Evolutionary conservation across 2,329 filamentous ascomycete genomes (phyloP), one percentile per base, ranked within the genome.

Genomic region (Lasiodiplodia hormozganensis): DNA sequence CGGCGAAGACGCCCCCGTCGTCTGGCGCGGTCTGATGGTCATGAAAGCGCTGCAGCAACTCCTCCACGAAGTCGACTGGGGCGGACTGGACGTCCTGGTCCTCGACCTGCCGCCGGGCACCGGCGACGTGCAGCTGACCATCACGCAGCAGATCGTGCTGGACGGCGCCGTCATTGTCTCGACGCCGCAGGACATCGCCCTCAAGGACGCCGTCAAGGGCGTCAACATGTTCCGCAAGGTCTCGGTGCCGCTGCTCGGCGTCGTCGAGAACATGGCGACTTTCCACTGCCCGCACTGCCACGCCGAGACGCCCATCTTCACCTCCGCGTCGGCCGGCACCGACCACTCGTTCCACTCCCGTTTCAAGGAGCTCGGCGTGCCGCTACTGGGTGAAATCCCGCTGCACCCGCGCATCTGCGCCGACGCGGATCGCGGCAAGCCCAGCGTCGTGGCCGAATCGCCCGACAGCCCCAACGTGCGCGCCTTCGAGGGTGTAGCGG

Each of bases 11-110:
- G 91, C 92, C 5, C 93, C 94, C 0, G 91, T 99, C 18, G 94
- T 96, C 38, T 99, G 96, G 96, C 89, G 96, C 64, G 96, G 96
- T 0, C 87, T 97, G 2, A 97, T 99, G 94, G 92, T 98, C 16
- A 96, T 97, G 86, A 99, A 98, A 77, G 96, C 96, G 0, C 86
- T 99, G 71, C 94, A 97, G 73, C 96, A 99, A 77, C 88, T 99
- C 5, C 87, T 99, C 8, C 95, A 97, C 78, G 93, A 97, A 73
- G 96, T 99, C 0, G 92, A 96, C 65, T 99, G 96, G 96, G 93
- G 91, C 16, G 90, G 90, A 14, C 83, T 99, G 2, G 96, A 99
- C 77, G 82, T 98, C 2, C 85, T 99, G 0, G 91, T 99, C 3
- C 84, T 99, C 2, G 96, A 99, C 78, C 82, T 99, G 60, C 96